Conservation (phyloP, 2,329 filamentous ascomycete species). For the Chaetomium strumarium region DNA sequence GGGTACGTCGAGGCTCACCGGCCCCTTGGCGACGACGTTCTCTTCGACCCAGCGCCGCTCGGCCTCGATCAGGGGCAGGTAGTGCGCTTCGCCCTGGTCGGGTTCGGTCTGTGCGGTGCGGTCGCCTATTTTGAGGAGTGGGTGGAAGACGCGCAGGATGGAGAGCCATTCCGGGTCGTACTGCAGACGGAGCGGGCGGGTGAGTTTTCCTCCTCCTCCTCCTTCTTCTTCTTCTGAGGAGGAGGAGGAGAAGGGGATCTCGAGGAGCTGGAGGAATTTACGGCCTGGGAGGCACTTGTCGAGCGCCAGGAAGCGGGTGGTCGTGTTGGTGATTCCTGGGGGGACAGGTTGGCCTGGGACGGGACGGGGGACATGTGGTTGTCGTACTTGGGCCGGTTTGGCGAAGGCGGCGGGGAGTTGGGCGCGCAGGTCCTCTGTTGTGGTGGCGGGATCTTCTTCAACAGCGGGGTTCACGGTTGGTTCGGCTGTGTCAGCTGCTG, state of each 20-base stretch:
- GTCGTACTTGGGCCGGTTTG: slow-evolving; percentile 27
- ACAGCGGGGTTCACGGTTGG: slow-evolving; percentile 9
- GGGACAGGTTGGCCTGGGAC: slow-evolving; percentile 60
- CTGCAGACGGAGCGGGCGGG: slow-evolving; percentile 44
- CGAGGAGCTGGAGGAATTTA: slow-evolving; percentile 75
- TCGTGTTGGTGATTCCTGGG: slow-evolving; percentile 66
- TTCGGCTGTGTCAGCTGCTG: background rate
- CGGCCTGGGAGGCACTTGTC: slow-evolving; percentile 82
- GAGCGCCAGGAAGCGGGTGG: slow-evolving; percentile 78
- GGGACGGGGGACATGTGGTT: slow-evolving; percentile 27
- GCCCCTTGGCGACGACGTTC: slow-evolving; percentile 58
- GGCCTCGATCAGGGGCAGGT: slow-evolving; percentile 59
- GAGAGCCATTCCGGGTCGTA: slow-evolving; percentile 97
- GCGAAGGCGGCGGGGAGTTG: slow-evolving; percentile 73
- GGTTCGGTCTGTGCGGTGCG: slow-evolving; percentile 45
- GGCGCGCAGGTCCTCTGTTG: slow-evolving; percentile 53
- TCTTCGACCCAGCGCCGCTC: slow-evolving; percentile 77
- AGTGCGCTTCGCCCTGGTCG: slow-evolving; percentile 63
- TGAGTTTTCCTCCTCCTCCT: slow-evolving; percentile 17
- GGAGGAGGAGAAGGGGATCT: slow-evolving; percentile 43
- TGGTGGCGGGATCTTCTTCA: slow-evolving; percentile 6
- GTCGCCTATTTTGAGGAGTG: slow-evolving; percentile 58
- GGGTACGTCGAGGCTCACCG: slow-evolving; percentile 66
- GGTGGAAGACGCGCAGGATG: slow-evolving; percentile 76
- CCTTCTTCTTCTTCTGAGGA: too few relatives aligned